Base-by-base conservation (phyloP, 306 rosid genomes). In the Medicago lupulina region DNA sequence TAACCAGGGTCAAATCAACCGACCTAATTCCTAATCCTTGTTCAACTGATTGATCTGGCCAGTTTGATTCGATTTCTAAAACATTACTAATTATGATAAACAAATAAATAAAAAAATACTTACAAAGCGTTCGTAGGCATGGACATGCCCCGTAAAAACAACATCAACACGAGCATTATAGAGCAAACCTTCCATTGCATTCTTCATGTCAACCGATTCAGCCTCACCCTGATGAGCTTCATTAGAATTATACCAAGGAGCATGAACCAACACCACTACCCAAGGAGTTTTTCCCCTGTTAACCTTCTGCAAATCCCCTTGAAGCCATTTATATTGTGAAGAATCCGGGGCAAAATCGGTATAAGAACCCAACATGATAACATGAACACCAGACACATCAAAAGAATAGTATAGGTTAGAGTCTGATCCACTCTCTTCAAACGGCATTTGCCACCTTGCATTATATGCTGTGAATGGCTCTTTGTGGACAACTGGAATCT, bases 91-190 rank as follows among this genome's bases (percentile, higher is more conserved):
- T 3, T n/a, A n/a, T n/a, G n/a, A n/a, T n/a, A n/a, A 66, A 1
- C 2, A 5, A 17, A 14, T 3, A 49, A 9, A 13, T 3, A 40
- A 47, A 39, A 36, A 11, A 50, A 63, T 46, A 77, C 97, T 85
- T 63, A 92, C 98, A 62, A 95, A 90, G 39, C 98, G 96, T 76
- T 95, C 99, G 23, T 92, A 90, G 51, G 97, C 97, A 70, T 95
- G 97, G 8, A 92, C 92, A 49, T 94, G 98, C 0, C 97, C 97
- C 0, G 97, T 83, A 73, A 81, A 88, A 81, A 94, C 90, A 71
- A 85, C 66, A 76, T 95, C 99, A 46, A 92, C 93, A 0, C 86
- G 89, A 39, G 96, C 92, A 14, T 66, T 15, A 59, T 85, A 89
- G 57, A 95, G 86, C 81, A 95, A 71, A 11, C 54, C 80, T 84